phyloP scores from a whole-genome alignment of 345 rosid species.

The Eucalyptus viminalis region DNA sequence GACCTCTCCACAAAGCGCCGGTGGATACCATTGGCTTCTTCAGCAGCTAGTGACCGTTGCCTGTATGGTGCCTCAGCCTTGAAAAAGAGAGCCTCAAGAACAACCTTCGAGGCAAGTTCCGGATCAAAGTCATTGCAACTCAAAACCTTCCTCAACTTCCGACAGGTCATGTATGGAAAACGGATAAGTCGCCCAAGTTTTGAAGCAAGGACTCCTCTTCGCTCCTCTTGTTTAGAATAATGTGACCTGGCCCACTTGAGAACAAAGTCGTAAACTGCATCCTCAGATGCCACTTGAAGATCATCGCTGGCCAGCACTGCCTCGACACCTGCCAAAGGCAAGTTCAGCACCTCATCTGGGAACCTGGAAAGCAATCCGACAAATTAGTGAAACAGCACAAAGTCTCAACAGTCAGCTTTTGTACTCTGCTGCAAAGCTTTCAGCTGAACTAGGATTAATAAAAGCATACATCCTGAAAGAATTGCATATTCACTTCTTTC shows the following conservation, averaged over 20 bases:
- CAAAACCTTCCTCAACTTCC: constrained; percentile 58
- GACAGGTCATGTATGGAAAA: constrained; percentile 71
- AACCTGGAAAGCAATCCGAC: constrained; percentile 17
- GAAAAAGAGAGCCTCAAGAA: constrained; percentile 71
- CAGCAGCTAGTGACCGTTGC: constrained; percentile 32
- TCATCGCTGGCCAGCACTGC: constrained; percentile 65
- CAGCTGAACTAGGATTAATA: neutral
- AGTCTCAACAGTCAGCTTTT: neutral
- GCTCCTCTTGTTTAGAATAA: constrained; percentile 52
- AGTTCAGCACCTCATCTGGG: constrained; percentile 53
- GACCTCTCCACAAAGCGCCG: constrained; percentile 59
- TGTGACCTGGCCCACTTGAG: constrained; percentile 65
- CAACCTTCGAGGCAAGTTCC: constrained; percentile 42
- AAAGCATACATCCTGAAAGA: neutral
- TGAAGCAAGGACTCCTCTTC: constrained; percentile 39
- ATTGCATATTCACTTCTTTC: neutral
- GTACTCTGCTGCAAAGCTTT: neutral
- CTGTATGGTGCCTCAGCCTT: constrained; percentile 49
- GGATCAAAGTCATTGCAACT: constrained; percentile 54
- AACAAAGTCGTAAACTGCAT: constrained; percentile 54
- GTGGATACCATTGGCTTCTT: constrained; percentile 12
- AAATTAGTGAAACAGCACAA: neutral
- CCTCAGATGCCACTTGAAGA: constrained; percentile 62
- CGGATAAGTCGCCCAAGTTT: constrained; percentile 54
- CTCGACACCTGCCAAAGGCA: constrained; percentile 76